Base-by-base conservation (phyloP, 345 rosid species). In the Eucalyptus erythrocorys region DNA sequence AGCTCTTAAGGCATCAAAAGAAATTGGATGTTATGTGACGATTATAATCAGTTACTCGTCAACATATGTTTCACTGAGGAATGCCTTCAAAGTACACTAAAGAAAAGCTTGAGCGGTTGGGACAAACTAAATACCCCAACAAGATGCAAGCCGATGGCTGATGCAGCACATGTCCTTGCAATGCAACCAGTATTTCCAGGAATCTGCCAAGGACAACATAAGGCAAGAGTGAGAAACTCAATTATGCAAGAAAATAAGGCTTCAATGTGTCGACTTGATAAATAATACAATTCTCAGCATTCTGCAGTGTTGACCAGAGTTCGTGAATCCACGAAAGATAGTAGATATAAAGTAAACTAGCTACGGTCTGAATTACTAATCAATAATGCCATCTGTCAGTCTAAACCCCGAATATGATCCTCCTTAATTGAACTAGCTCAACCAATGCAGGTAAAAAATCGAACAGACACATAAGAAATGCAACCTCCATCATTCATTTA, bases 101-200 rank as follows among this genome's bases (percentile, higher is more conserved):
- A 68, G 81, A 64, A 49, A 59, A 43, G 49, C 86, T 50, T 19
- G 24, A 55, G 87, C 10, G 6, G 86, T 26, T 89, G 48, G 48
- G 68, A 37, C 61, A 89, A 50, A 87, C 16, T 21, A 48, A 88
- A 43, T 51, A 96, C 97, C 95, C 94, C 98, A 82, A 96, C 98
- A 87, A 97, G 94, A 94, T 97, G 99, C 71, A 96, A 94, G 48
- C 96, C 97, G 88, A 94, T 96, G 55, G 98, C 95, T 49, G 99
- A 93, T 17, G 98, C 99, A 5, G 99, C 99, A 91, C 99, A 96
- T 87, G 99, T 97, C 93, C 99, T 96, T 34, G 98, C 99, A 90
- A 96, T 97, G 96, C 99, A 96, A 88, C 99, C 99, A 51, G 97
- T 95, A 88, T 96, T 97, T 81, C 99, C 99, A 88, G 99, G 99